phyloP scores from a whole-genome alignment of 106 monocot genomes.

The Amphibolis antarctica region DNA sequence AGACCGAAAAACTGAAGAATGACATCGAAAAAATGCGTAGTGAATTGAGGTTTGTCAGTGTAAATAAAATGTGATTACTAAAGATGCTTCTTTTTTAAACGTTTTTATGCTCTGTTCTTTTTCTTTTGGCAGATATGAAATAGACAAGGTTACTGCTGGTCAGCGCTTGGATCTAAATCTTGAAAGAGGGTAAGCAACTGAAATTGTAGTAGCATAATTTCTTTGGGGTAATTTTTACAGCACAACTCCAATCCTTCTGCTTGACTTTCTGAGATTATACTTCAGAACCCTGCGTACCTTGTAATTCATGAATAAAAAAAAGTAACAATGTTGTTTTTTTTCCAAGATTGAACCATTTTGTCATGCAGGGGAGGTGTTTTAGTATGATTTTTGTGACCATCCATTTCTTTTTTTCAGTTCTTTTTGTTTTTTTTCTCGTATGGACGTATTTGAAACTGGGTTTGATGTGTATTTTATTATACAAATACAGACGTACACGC shows the following conservation, averaged over 20 bases:
- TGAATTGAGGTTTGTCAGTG: conserved; percentile 46
- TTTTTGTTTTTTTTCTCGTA: background rate
- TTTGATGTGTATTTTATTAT: background rate
- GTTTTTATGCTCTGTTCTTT: background rate
- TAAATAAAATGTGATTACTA: background rate
- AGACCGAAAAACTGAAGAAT: conserved; percentile 69
- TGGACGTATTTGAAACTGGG: too few species aligned
- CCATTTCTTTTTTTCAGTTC: background rate
- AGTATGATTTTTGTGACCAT: too few species aligned
- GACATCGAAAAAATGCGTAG: conserved; percentile 87
- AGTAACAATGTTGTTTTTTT: too few species aligned
- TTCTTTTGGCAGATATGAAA: conserved; percentile 49
- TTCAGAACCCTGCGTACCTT: too few species aligned
- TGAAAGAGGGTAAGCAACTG: conserved; percentile 93
- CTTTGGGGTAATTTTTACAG: too few species aligned
- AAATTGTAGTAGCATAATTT: too few species aligned
- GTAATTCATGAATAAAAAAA: too few species aligned
- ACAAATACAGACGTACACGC: conserved; percentile 55
- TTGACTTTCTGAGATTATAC: too few species aligned
- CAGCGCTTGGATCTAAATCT: conserved; percentile 89
- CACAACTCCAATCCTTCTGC: too few species aligned
- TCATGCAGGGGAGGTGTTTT: too few species aligned
- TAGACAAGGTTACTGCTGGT: conserved; percentile 82
- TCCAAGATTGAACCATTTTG: too few species aligned
- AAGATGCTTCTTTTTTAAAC: background rate